These are phyloP conservation scores for Hansfordia pulvinata DNA, from an alignment of 2,329 filamentous ascomycete genomes.

Conservation along the genomic window DNA sequence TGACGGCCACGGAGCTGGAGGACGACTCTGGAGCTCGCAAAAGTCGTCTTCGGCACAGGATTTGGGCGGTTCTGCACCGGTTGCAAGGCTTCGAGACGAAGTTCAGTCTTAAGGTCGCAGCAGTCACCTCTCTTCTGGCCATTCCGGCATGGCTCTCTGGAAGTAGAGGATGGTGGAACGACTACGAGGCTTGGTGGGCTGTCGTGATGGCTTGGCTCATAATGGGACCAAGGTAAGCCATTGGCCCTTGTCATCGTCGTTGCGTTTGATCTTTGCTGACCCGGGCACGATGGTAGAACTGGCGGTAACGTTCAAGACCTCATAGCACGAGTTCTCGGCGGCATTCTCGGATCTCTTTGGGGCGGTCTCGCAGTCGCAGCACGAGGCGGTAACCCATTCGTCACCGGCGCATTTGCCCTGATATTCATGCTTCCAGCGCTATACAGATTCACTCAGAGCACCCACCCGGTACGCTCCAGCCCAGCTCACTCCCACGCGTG, in stretches of 20 bases:
- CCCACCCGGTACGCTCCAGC: conserved; percentile 28
- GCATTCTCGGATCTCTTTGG: conserved; percentile 39
- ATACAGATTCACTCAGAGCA: conserved; percentile 39
- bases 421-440: conserved; percentile 48
- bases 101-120: conserved; percentile 41
- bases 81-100: conserved; percentile 43
- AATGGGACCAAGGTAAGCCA: conserved; percentile 30
- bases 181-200: conserved; percentile 43
- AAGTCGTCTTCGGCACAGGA: conserved; percentile 26
- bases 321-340: conserved; percentile 32
- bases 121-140: conserved; percentile 35
- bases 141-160: conserved; percentile 36
- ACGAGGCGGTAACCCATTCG: conserved; percentile 36
- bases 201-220: conserved; percentile 43
- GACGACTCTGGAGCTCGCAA: conserved; percentile 18
- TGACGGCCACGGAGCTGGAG: conserved; percentile 22
- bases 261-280: background rate
- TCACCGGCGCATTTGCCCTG: conserved; percentile 38
- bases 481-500: background rate
- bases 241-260: background rate
- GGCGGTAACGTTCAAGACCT: conserved; percentile 46
- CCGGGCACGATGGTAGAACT: conserved; percentile 18
- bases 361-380: conserved; percentile 36
- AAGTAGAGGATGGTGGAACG: conserved; percentile 37
- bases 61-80: conserved; percentile 35